Base-by-base conservation (phyloP, 2,329 filamentous ascomycete genomes). In the Chaetomiaceae sp. region DNA sequence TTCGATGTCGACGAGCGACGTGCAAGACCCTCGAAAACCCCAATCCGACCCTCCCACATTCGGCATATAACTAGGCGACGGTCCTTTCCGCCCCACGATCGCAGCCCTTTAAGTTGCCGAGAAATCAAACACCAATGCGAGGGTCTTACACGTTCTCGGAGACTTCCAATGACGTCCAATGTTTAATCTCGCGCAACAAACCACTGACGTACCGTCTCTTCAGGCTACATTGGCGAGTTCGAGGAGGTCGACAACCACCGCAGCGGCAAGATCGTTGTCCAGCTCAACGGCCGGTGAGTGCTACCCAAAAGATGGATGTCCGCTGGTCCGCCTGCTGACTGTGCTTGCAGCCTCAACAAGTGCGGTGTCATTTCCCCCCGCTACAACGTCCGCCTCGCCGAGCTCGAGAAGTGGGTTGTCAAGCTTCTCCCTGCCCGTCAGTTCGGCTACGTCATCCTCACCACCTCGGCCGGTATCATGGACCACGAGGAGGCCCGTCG, bases 51-150 rank as follows among this genome's bases (percentile, higher is more conserved):
- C 45, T 46, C 47, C 29, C 15, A 23, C 17, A 39, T 38, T 94
- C 94, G 92, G 91, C 87, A 88, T 96, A 97, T 97, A 97, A 97
- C 94, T 99, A 96, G 92, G 89, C 87, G 86, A 90, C 84, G 84
- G 86, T 92, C 86, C 87, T 47, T 74, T 71, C 81, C 75, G 63
- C 64, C 64, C 73, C 79, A 75, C 91, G 89, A 87, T 85, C 82
- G 87, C 85, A 90, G 92, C 90, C 91, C 90, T 99, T 97, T 99
- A 97, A 97, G 85, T 95, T 85, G 84, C 90, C 92, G 94, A 95
- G 88, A 99, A 77, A 99, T 94, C 74, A 78, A 88, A 71, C 66
- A 68, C 70, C 74, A 55, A 74, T 74, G 83, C 86, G 86, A 86
- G 83, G 87, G 87, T 92, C 91, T 96, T 95, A 96, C 91, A 96